A percentile compares a stretch with the other conserved stretches of the same genome.
phyloP scores from a whole-genome alignment of 192 early-diverging fungal genomes.

The Coemansia sp. region DNA sequence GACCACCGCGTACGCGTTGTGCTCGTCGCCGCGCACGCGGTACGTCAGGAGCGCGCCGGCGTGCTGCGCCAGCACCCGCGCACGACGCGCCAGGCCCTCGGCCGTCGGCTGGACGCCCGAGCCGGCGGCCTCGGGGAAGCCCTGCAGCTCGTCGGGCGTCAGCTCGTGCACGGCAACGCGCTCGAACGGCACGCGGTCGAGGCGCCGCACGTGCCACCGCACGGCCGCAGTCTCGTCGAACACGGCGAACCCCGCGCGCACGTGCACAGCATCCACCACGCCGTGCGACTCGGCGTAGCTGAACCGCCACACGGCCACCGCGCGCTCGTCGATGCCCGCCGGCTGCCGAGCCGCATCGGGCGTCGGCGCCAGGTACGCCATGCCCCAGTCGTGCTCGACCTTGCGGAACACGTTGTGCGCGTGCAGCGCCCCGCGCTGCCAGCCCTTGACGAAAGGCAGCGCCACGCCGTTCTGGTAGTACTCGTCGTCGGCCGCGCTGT shows the following conservation, averaged over 20 bases:
- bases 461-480: conserved; percentile 50
- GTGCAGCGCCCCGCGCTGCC: conserved; percentile 29
- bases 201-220: conserved; percentile 47
- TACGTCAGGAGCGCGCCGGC: conserved; percentile 35
- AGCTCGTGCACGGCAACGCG: conserved; percentile 18
- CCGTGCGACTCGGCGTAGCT: conserved; percentile 37
- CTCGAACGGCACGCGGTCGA: conserved; percentile 23
- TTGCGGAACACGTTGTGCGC: conserved; percentile 34
- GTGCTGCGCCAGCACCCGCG: conserved; percentile 18
- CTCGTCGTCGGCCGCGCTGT: conserved; percentile 52
- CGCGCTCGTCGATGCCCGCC: neutral
- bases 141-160: conserved; percentile 17
- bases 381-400: conserved; percentile 48
- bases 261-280: conserved; percentile 17
- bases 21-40: conserved; percentile 4
- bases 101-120: no score
- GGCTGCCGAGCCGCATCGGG: neutral
- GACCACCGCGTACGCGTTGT: conserved; percentile 26
- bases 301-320: conserved; percentile 39
- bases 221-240: conserved; percentile 24
- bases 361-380: conserved; percentile 43
- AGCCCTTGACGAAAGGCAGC: conserved; percentile 40
- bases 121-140: conserved; percentile 27
- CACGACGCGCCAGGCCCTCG: conserved; percentile 3
- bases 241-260: conserved; percentile 26